These are phyloP conservation scores for Mangifera indica DNA, from an alignment of 345 rosid genomes.

Conservation along the genomic window DNA sequence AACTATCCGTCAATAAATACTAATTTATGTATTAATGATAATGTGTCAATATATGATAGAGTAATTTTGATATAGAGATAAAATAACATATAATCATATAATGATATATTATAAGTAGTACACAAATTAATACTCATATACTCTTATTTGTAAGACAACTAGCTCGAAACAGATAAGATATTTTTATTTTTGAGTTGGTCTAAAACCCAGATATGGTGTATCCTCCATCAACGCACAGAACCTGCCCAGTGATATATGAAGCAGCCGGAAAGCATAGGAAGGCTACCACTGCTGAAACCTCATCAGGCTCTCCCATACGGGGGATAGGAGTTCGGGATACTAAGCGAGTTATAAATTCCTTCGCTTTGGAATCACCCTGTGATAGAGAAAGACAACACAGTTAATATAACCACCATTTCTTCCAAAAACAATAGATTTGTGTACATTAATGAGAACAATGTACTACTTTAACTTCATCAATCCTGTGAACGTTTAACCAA, in stretches of 20 bases:
- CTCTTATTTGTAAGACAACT: not conserved
- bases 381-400: not conserved
- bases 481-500: no score
- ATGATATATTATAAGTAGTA: no score
- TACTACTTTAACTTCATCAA: no score
- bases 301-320: not conserved
- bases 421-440: not conserved
- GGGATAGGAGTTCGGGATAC: constrained; percentile 29
- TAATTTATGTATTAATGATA: no score
- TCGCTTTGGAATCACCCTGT: not conserved
- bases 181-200: not conserved
- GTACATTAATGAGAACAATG: no score
- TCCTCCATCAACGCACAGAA: not conserved
- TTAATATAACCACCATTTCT: not conserved
- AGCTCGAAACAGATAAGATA: not conserved
- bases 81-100: no score
- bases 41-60: not conserved
- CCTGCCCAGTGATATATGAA: not conserved
- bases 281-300: constrained; percentile 31
- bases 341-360: not conserved
- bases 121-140: no score
- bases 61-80: not conserved
- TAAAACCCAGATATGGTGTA: not conserved
- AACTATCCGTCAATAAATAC: no score
- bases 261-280: constrained; percentile 39